Base-by-base conservation (phyloP, 257 asterid genomes). In the Linaria vulgaris region DNA sequence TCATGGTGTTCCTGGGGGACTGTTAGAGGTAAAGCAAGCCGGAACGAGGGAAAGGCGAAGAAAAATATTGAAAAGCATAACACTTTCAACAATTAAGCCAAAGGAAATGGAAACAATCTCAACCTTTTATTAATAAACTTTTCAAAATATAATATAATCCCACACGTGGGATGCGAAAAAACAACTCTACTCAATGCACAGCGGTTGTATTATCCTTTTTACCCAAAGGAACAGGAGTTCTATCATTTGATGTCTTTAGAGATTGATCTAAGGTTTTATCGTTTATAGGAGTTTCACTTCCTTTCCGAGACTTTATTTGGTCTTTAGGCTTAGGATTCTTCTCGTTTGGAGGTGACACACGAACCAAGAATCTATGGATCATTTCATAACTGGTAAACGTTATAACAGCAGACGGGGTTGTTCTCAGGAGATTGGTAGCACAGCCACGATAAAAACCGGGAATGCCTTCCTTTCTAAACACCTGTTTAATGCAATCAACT, bases 361-460 rank as follows among this genome's bases (percentile, higher is more conserved):
- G 80, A 64, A 66, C 79, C 70, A 94, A 76, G 57, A 83, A 71
- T 59, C 88, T 81, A 47, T 81, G 95, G 46, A 94, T 90, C 95
- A 85, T 87, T 76, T 94, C 99, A 16, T 79, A 94, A 61, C 95
- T 82, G 61, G 96, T 90, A 59, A 94, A 94, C 37, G 99, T 94
- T 63, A 94, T 90, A 25, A 87, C 86, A 46, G 97, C 95, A 54
- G 97, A 85, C 22, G 99, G 99, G 30, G 95, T 94, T 37, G 99
- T 94, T 67, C 99, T 70, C 61, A 94, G 45, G 70, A 94, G 95
- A 83, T 94, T 94, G 39, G 97, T 90, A 47, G 84, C 99, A 72
- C 99, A 94, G 19, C 99, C 99, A 0, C 99, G 94, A 59, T 94
- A 94, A 67, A 94, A 90, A 20, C 97, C 99, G 0, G 76, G 70